These are phyloP conservation scores for Leersia perrieri DNA, from an alignment of 176 grass and related monocot species.

Conservation along the genomic window DNA sequence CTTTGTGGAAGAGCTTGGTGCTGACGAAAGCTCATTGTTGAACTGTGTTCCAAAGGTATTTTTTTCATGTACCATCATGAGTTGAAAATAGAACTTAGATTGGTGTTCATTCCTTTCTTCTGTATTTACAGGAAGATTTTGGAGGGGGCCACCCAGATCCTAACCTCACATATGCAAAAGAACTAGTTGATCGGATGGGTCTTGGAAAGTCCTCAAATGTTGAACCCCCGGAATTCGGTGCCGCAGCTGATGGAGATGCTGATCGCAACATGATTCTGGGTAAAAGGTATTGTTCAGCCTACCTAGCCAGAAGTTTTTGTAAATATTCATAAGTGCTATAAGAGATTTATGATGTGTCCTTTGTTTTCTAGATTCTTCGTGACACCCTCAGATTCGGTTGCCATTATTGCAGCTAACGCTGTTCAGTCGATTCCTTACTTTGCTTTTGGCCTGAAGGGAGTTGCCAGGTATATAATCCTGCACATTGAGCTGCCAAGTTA, in stretches of 20 bases:
- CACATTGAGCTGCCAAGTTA: constrained; percentile 18
- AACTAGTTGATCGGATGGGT: constrained; percentile 93
- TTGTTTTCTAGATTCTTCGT: constrained; percentile 83
- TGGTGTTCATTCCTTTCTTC: constrained; percentile 15
- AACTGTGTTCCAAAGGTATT: constrained; percentile 92
- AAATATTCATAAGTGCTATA: constrained; percentile 9
- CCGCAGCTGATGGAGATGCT: constrained; percentile 98
- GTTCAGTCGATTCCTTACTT: constrained; percentile 94
- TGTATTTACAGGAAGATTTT: constrained; percentile 88
- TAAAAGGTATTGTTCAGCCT: constrained; percentile 64
- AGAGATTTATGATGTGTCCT: constrained; percentile 18
- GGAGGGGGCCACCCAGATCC: constrained; percentile 95
- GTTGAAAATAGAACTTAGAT: neutral
- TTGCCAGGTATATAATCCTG: constrained; percentile 71
- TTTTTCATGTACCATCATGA: neutral
- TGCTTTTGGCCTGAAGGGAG: constrained; percentile 90
- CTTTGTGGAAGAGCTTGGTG: constrained; percentile 96
- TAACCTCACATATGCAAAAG: constrained; percentile 98
- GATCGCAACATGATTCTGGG: constrained; percentile 98
- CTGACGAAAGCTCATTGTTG: constrained; percentile 82
- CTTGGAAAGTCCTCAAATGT: constrained; percentile 65
- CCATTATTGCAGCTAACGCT: constrained; percentile 98
- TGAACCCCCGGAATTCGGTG: constrained; percentile 96
- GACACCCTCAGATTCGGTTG: constrained; percentile 96
- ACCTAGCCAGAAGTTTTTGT: neutral